phyloP scores from a whole-genome alignment of 163 green algal genomes.

The Scenedesmus sp. region DNA sequence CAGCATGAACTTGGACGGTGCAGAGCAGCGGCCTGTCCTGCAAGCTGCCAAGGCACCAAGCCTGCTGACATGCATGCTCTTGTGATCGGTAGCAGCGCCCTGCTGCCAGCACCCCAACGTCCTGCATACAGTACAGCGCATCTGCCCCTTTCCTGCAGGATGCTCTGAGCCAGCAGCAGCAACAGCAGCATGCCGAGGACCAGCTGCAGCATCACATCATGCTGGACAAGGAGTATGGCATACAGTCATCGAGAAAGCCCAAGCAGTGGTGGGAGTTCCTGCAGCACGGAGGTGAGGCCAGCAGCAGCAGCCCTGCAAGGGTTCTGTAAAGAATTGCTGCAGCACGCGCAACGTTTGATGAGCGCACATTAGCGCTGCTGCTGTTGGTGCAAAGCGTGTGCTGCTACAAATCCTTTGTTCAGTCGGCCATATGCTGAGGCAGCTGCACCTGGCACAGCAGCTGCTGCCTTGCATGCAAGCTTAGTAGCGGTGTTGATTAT shows the following conservation, averaged over 20 bases:
- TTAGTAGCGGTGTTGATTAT: too few species aligned
- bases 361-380: neutral
- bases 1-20: neutral
- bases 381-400: neutral
- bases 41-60: neutral
- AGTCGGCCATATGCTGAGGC: neutral
- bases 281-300: constrained; percentile 32
- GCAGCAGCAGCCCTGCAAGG: neutral
- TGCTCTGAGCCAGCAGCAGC: neutral
- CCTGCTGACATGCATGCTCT: neutral
- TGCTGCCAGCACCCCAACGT: neutral
- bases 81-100: neutral
- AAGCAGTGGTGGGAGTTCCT: constrained; percentile 41
- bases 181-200: neutral
- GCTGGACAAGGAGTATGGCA: constrained; percentile 25
- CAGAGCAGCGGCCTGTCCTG: neutral
- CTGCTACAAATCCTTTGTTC: too few species aligned
- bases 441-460: neutral
- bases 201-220: constrained; percentile 12
- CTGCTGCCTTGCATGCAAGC: neutral
- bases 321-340: neutral
- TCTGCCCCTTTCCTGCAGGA: constrained; percentile 25
- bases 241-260: neutral
- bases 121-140: neutral
- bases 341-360: neutral